phyloP scores from a whole-genome alignment of 805 yeast genomes.

The Zygosaccharomyces kombuchaensis region DNA sequence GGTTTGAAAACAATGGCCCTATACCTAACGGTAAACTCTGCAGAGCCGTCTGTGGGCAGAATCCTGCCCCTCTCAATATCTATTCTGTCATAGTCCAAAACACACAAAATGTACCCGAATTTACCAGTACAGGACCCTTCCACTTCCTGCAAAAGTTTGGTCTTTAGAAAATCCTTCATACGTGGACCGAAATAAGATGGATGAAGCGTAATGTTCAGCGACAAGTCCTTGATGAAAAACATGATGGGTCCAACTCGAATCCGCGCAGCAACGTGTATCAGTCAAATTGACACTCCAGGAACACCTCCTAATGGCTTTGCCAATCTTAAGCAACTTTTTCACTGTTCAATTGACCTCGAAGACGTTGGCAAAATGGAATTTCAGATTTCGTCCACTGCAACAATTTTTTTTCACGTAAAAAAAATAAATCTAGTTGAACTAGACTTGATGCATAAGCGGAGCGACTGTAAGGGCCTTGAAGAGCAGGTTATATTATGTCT shows the following conservation, averaged over 20 bases:
- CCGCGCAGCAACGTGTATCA: neutral
- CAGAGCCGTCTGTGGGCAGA: slow-evolving; percentile 87
- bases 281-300: neutral
- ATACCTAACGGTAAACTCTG: slow-evolving; percentile 93
- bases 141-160: slow-evolving; percentile 87
- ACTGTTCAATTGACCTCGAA: slow-evolving; percentile 3
- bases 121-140: slow-evolving; percentile 99
- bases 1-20: slow-evolving; percentile 98
- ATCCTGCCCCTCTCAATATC: slow-evolving; percentile 94
- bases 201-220: slow-evolving; percentile 87
- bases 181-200: slow-evolving; percentile 98
- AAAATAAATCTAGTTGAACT: neutral
- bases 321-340: neutral
- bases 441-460: neutral
- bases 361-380: neutral
- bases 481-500: slow-evolving; percentile 24
- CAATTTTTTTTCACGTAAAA: slow-evolving; percentile 4
- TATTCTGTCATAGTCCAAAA: slow-evolving; percentile 86
- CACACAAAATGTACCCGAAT: slow-evolving; percentile 96
- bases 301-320: neutral
- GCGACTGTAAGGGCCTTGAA: neutral
- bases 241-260: slow-evolving; percentile 17
- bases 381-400: slow-evolving; percentile 6
- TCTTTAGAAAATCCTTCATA: slow-evolving; percentile 89
- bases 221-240: slow-evolving; percentile 71